These are phyloP conservation scores for Sphagnum tenellum DNA, from an alignment of 225 moss, liverwort and hornwort species.

Conservation along the genomic window DNA sequence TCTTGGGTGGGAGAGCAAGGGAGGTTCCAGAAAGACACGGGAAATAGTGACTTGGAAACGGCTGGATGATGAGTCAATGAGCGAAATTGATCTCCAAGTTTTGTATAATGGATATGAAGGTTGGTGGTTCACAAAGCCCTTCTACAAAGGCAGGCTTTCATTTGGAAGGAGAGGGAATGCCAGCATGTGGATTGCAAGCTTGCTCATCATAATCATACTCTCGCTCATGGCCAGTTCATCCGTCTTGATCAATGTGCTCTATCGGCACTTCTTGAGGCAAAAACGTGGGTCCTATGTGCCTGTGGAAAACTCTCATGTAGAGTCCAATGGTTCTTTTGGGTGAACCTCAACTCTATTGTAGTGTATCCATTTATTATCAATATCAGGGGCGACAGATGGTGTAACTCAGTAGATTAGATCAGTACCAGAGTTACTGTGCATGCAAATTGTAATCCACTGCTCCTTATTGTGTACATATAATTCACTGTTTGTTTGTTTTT, in stretches of 20 bases:
- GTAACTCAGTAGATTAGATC: too few species aligned
- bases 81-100: conserved; percentile 48
- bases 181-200: conserved; percentile 30
- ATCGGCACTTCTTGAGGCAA: conserved; percentile 26
- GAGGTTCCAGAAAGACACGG: conserved; percentile 24
- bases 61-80: conserved; percentile 52
- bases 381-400: too few species aligned
- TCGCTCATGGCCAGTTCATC: conserved; percentile 20
- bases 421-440: too few species aligned
- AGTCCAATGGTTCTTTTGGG: conserved; percentile 35
- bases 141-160: conserved; percentile 39
- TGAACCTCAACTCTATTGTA: not conserved
- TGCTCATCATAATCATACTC: conserved; percentile 33
- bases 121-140: conserved; percentile 54
- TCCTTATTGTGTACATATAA: too few species aligned
- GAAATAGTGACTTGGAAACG: conserved; percentile 89
- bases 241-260: conserved; percentile 20
- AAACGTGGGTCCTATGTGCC: conserved; percentile 18
- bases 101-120: conserved; percentile 68
- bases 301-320: conserved; percentile 35
- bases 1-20: conserved; percentile 35
- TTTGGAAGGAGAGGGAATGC: conserved; percentile 27
- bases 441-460: too few species aligned
- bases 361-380: too few species aligned
- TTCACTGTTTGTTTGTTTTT: too few species aligned